Base-by-base conservation (phyloP, 192 early-diverging fungal genomes). In the Globomyces pollinis-pini region DNA sequence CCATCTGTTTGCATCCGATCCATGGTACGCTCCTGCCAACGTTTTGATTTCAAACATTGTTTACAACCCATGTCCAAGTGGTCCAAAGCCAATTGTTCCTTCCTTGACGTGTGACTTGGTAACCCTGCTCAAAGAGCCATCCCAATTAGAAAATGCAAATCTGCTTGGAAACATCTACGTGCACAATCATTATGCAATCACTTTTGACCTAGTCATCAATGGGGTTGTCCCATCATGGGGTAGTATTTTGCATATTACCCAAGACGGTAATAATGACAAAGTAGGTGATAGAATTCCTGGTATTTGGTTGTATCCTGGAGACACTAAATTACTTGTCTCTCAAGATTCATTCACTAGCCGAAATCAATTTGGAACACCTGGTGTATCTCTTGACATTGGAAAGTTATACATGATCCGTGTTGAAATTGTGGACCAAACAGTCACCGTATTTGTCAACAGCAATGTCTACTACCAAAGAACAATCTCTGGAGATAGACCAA, bases 1-100 rank as follows among this genome's bases (percentile, higher is more conserved):
- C 3, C 28, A 47, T 13, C 13, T 47, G 13, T 47, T 9, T 24
- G 28, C 28, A 9, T 47, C 44, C 8, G 44, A 47, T 26, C 44
- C 44, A 26, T 47, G 44, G 44, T 47, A 47, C 23, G 44, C 23
- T 26, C 44, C 44, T 26, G 44, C 44, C 21, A 47, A 47, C 28
- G 44, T 24, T 2, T 11, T 47, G 21, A 15, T 47, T 5, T 20
- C 21, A 47, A 5, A 3, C 23, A 26, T 47, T 47, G 23, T 24
- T 24, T 47, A n/a, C n/a, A n/a, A n/a, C n/a, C n/a, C n/a, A n/a
- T n/a, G n/a, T n/a, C n/a, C n/a, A n/a, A n/a, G n/a, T n/a, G n/a
- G n/a, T n/a, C n/a, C n/a, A n/a, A n/a, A n/a, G n/a, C n/a, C n/a
- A n/a, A n/a, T n/a, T n/a, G n/a, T n/a, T n/a, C n/a, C n/a, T n/a